These are phyloP conservation scores for Leccinum disarticulatum DNA, from an alignment of 768 basidiomycete species.

Conservation along the genomic window DNA sequence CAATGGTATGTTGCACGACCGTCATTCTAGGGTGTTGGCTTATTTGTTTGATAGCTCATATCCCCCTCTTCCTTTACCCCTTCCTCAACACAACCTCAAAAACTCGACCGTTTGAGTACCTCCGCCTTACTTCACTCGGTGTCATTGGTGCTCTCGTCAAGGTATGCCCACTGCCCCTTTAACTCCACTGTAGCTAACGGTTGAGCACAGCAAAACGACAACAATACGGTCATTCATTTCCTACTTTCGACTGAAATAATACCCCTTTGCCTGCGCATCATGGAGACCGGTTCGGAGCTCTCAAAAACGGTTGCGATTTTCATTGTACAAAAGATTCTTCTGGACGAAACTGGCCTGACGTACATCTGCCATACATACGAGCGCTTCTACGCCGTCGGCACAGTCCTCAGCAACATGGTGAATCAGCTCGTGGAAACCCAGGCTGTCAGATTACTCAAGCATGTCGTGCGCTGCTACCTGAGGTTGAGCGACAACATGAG, in stretches of 20 bases:
- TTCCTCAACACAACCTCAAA: conserved; percentile 99
- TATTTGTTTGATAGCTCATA: conserved; percentile 68
- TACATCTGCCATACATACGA: conserved; percentile 99
- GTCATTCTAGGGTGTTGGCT: neutral
- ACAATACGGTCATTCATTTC: conserved; percentile 98
- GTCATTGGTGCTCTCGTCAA: conserved; percentile 99
- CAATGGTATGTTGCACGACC: conserved; percentile 57
- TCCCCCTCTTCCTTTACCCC: conserved; percentile 93
- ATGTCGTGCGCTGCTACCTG: conserved; percentile 96
- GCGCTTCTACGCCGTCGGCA: conserved; percentile 97
- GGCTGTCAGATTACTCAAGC: conserved; percentile 93
- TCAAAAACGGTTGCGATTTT: conserved; percentile 99
- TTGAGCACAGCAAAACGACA: conserved; percentile 90
- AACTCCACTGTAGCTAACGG: conserved; percentile 11
- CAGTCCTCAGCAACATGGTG: conserved; percentile 98
- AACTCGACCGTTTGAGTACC: conserved; percentile 99
- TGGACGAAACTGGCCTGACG: conserved; percentile 96
- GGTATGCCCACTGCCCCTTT: conserved; percentile 42
- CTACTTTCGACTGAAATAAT: conserved; percentile 99
- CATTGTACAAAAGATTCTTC: conserved; percentile 96
- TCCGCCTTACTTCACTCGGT: conserved; percentile 97
- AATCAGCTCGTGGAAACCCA: conserved; percentile 97
- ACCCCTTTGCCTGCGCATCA: conserved; percentile 97
- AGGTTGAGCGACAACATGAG: conserved; percentile 94
- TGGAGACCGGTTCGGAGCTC: conserved; percentile 99